A percentile compares a stretch with the other conserved stretches of the same genome.
phyloP scores from a whole-genome alignment of 768 basidiomycete species.

The Lactarius indigo region DNA sequence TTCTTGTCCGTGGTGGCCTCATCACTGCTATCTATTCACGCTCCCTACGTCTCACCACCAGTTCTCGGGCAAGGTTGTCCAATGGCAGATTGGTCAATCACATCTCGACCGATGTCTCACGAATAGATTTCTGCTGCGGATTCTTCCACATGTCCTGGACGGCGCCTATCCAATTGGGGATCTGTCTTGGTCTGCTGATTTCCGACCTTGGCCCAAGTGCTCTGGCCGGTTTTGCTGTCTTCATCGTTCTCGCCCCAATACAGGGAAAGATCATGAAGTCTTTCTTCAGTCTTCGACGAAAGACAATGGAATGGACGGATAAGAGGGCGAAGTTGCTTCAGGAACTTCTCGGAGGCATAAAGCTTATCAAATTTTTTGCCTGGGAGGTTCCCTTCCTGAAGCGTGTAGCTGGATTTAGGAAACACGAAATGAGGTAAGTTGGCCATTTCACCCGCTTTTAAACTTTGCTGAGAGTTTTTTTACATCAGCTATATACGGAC shows the following conservation, averaged over 20 bases:
- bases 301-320: conserved; percentile 87
- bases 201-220: conserved; percentile 64
- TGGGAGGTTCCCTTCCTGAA: conserved; percentile 83
- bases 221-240: conserved; percentile 55
- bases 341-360: conserved; percentile 86
- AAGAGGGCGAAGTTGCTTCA: conserved; percentile 85
- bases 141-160: conserved; percentile 83
- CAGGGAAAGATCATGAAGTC: conserved; percentile 73
- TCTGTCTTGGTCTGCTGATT: conserved; percentile 73
- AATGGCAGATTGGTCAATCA: conserved; percentile 92
- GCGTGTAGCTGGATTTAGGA: conserved; percentile 65
- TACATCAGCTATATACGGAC: conserved; percentile 55
- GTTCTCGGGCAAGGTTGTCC: conserved; percentile 72
- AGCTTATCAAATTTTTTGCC: conserved; percentile 89
- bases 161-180: conserved; percentile 69
- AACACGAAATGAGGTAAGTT: conserved; percentile 58
- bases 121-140: conserved; percentile 83
- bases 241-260: conserved; percentile 69
- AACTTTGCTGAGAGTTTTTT: not conserved
- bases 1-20: conserved; percentile 76
- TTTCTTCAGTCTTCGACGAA: conserved; percentile 63
- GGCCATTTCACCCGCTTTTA: not conserved
- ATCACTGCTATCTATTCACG: conserved; percentile 85
- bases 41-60: conserved; percentile 70
- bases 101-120: conserved; percentile 87